These are phyloP conservation scores for Magnusiomyces sp. DNA, from an alignment of 1,139 yeast genomes.

Conservation along the genomic window DNA sequence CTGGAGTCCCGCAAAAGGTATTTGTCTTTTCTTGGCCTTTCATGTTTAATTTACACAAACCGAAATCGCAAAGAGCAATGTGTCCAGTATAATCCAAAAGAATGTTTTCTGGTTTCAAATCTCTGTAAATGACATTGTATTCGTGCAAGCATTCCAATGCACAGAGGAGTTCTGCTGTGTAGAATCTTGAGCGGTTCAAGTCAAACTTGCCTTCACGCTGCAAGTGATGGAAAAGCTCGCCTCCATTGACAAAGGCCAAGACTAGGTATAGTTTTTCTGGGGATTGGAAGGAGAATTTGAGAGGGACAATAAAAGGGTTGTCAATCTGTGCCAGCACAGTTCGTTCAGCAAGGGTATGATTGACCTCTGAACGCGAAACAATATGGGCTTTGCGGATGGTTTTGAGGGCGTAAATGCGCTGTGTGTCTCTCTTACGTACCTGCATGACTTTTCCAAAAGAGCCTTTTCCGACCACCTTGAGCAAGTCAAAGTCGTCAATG, in stretches of 20 bases:
- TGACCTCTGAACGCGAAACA: constrained; percentile 88
- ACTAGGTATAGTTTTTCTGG: constrained; percentile 89
- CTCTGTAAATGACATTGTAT: constrained; percentile 87
- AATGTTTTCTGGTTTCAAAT: constrained; percentile 91
- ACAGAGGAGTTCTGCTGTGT: constrained; percentile 85
- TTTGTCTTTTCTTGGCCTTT: constrained; percentile 77
- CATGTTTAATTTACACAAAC: constrained; percentile 92
- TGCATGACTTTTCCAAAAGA: constrained; percentile 99
- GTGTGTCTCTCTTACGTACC: constrained; percentile 89
- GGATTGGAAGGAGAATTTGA: constrained; percentile 92
- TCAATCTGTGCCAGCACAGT: constrained; percentile 88
- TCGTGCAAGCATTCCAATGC: constrained; percentile 90
- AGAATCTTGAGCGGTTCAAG: constrained; percentile 81
- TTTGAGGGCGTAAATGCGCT: constrained; percentile 87
- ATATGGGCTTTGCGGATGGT: constrained; percentile 90
- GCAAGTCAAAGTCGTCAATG: constrained; percentile 84
- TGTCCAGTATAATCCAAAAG: constrained; percentile 93
- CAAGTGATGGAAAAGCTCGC: constrained; percentile 90
- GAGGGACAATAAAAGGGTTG: constrained; percentile 97
- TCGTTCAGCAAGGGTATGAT: constrained; percentile 92
- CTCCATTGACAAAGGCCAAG: constrained; percentile 90
- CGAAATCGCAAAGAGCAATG: constrained; percentile 94
- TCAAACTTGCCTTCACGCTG: constrained; percentile 88
- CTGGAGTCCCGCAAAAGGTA: constrained; percentile 96
- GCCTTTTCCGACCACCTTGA: constrained; percentile 95